phyloP scores from a whole-genome alignment of 106 monocot species.

The Platanthera zijinensis region DNA sequence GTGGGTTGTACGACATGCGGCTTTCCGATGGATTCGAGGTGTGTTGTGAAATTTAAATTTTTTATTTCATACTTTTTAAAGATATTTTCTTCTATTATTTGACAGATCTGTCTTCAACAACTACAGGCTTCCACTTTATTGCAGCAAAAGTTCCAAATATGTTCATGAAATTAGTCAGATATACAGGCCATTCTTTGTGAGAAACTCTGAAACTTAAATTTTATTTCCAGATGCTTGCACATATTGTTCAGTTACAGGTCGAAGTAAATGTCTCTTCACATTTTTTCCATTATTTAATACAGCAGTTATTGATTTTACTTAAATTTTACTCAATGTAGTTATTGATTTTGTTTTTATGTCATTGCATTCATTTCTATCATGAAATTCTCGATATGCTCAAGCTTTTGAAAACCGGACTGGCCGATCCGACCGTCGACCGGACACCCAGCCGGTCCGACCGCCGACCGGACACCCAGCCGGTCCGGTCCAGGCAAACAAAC shows the following conservation, averaged over 20 bases:
- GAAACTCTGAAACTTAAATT: neutral
- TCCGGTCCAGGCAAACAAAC: no score
- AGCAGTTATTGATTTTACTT: neutral
- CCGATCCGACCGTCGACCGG: no score
- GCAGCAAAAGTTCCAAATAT: conserved; percentile 29
- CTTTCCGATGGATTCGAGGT: conserved; percentile 29
- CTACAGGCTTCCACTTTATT: conserved; percentile 22
- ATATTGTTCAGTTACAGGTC: neutral
- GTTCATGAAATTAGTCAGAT: conserved; percentile 35
- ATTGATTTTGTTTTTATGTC: neutral
- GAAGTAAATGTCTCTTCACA: neutral
- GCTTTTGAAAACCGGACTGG: no score
- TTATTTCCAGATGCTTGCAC: neutral
- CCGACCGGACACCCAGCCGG: no score
- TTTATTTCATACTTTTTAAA: neutral
- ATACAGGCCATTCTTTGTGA: conserved; percentile 61
- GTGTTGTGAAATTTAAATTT: conserved; percentile 10
- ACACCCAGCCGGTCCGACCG: no score
- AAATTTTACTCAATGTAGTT: neutral
- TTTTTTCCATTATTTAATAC: neutral
- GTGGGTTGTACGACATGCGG: conserved; percentile 47
- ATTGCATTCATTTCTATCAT: neutral
- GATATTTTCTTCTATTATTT: neutral
- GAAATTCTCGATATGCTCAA: neutral
- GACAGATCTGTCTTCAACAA: neutral